Conservation (phyloP, 371 early-diverging fungal genomes). For the Phascolomyces articulosus region DNA sequence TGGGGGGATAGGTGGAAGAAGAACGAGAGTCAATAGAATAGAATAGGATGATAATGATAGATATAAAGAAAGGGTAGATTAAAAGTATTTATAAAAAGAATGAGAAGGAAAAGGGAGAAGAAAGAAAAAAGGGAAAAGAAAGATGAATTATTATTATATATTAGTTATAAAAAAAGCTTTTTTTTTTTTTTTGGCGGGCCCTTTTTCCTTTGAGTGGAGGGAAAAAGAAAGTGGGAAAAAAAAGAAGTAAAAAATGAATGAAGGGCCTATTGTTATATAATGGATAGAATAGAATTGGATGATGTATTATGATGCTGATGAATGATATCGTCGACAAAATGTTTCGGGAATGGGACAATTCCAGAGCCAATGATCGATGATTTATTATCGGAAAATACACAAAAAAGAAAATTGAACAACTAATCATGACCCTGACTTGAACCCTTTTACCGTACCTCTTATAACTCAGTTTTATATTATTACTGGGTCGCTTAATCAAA, state of each 20-base stretch:
- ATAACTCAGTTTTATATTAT: neutral
- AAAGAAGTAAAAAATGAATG: neutral
- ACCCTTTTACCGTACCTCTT: neutral
- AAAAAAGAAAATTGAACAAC: no score
- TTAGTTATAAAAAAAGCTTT: neutral
- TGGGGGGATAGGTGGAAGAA: no score
- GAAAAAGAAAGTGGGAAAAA: no score
- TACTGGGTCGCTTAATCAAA: no score
- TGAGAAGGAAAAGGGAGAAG: neutral
- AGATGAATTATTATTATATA: no score
- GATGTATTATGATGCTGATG: no score
- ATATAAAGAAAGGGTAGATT: neutral
- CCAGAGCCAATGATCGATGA: neutral
- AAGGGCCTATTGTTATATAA: no score
- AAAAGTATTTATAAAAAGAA: neutral
- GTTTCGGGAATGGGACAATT: neutral
- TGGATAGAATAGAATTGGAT: no score
- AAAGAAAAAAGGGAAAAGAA: no score
- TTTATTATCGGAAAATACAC: neutral
- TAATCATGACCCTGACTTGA: neutral
- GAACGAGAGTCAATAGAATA: no score
- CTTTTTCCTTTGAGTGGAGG: neutral
- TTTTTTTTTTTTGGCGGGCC: neutral
- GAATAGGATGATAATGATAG: neutral
- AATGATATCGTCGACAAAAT: neutral